These are phyloP conservation scores for Sporothrix variecibatus DNA, from an alignment of 2,329 filamentous ascomycete genomes.

Conservation along the genomic window DNA sequence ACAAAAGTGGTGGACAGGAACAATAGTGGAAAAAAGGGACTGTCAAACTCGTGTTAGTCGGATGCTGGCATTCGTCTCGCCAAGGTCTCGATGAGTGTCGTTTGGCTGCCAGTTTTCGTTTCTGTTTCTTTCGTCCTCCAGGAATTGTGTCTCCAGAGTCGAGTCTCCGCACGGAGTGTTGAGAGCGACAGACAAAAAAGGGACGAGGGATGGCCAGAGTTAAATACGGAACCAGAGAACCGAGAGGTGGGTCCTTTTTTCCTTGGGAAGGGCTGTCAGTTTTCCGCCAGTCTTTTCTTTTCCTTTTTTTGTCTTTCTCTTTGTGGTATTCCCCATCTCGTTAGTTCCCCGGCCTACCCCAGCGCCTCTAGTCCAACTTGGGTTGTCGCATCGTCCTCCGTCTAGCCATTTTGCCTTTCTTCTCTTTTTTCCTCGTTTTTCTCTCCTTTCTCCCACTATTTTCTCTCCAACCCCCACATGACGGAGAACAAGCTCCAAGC, in stretches of 20 bases:
- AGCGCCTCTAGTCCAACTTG: not conserved
- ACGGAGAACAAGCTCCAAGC: not conserved
- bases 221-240: conserved; percentile 17
- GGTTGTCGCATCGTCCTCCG: not conserved
- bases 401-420: not conserved
- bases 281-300: too few relatives aligned
- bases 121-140: not conserved
- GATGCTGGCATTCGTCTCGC: not conserved
- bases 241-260: not conserved
- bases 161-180: not conserved
- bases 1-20: too few relatives aligned
- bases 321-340: not conserved
- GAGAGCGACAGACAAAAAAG: not conserved
- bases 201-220: not conserved
- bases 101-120: not conserved
- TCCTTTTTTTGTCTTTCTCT: too few relatives aligned
- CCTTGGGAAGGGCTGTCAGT: not conserved
- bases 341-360: not conserved
- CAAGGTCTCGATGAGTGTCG: not conserved
- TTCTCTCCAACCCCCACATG: not conserved
- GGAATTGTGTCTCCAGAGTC: conserved; percentile 6
- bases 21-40: not conserved
- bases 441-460: too few relatives aligned
- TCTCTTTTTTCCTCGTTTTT: too few relatives aligned
- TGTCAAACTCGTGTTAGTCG: not conserved